Evolutionary conservation across 768 basidiomycete species (phyloP), one percentile per base, ranked within the genome.

Genomic region (Tulasnella sp.): DNA sequence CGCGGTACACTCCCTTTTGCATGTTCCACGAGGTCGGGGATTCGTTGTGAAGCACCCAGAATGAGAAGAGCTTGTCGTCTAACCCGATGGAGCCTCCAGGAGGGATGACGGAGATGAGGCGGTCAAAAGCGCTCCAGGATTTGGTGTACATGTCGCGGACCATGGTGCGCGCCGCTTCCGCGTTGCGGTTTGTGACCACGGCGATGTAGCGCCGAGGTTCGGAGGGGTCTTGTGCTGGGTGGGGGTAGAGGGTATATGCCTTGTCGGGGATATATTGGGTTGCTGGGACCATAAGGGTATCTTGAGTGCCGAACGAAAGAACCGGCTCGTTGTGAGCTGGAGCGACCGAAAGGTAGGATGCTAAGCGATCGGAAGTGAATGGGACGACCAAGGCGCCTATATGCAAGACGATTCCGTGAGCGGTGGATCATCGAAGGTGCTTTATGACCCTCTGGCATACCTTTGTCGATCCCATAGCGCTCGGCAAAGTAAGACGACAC

Each of bases 81-180:
- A 96, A 90, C n/a, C 94, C 94, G 78, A 95, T 95, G 0, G 93
- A 94, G 9, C 94, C 94, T 14, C 94, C 94, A 0, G 94, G 94
- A n/a, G 94, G 94, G 0, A 96, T 94, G 80, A 96, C 94, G 6
- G 93, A 92, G 24, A 96, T 92, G 8, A 96, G 89, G 14, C 94
- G 90, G 84, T 95, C 94, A 82, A 96, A 95, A 1, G 94, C 94
- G 83, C 93, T 94, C 94, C 95, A 96, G 81, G 93, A 94, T 85
- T 96, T 96, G 36, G 94, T 95, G 83, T 96, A 96, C 92, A 94
- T 93, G 82, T 95, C 94, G 79, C 94, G 90, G 71, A 95, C 94
- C 27, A 94, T 88, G 0, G 93, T 92, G 74, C 94, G 90, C 16
- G 94, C 93, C 36, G 94, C 92, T 83, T 95, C 94, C 21, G 93